Evolutionary conservation across 192 early-diverging fungal species (phyloP).

Genomic region (Glomus cerebriforme): DNA sequence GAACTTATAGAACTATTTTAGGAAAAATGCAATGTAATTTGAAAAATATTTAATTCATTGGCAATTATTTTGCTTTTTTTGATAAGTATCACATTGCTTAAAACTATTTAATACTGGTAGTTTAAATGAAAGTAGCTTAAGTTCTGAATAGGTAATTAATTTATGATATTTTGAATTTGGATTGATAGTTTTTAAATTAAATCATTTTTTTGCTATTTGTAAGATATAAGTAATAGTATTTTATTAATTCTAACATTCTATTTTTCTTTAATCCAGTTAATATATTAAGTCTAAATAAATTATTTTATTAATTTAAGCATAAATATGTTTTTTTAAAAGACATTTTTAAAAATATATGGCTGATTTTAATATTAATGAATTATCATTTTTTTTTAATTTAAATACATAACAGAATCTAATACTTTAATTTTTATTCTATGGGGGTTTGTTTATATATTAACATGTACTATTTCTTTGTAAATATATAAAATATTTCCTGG

Average conservation of each 20-base stretch:
- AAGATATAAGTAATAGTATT: neutral
- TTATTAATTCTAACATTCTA: neutral
- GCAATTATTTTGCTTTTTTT: conserved; percentile 8
- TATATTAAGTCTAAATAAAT: neutral
- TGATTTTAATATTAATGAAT: too few relatives aligned
- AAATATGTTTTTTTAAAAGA: neutral
- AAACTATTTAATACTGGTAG: too few relatives aligned
- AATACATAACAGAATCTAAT: too few relatives aligned
- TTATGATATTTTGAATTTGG: neutral
- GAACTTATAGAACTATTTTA: conserved; percentile 18
- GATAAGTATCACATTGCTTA: too few relatives aligned
- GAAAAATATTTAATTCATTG: neutral
- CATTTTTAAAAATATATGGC: too few relatives aligned
- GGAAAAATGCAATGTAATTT: conserved; percentile 4
- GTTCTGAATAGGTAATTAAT: neutral
- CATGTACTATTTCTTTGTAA: too few relatives aligned
- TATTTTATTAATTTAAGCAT: neutral
- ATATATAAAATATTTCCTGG: too few relatives aligned
- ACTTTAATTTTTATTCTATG: too few relatives aligned
- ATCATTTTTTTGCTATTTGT: neutral
- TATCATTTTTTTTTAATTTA: too few relatives aligned
- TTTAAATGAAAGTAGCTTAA: conserved; percentile 23
- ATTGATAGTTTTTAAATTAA: neutral
- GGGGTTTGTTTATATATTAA: too few relatives aligned
- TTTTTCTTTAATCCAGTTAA: neutral